Base-by-base conservation (phyloP, 441 rosid genomes). In the Adansonia rubrostipa region DNA sequence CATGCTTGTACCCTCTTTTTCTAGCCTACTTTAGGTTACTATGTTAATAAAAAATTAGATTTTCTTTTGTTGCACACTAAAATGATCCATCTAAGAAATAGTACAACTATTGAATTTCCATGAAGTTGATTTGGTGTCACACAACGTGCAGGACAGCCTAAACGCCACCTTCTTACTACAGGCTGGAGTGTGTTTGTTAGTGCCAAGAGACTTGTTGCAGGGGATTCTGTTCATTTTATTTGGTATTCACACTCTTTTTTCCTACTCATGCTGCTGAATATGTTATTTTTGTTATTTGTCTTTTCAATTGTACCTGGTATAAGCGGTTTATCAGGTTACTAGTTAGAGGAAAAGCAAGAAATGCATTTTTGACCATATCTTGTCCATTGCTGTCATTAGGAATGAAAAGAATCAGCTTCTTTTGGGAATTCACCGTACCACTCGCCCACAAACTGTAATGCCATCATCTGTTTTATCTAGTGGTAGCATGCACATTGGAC, bases 111-210 rank as follows among this genome's bases (percentile, higher is more conserved):
- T 60, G 56, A 3, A 62, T 76, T 66, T 54, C 58, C 44, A 8
- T 62, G 14, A 66, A 20, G 56, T 22, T 75, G 78, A 62, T 40
- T 7, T 75, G 15, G 22, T 65, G 45, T 14, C 11, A 9, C 40
- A 40, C 57, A 22, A 60, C 72, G 75, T 81, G 74, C 97, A 92
- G 97, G 97, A 19, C 97, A 92, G 86, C 95, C 97, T 71, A 92
- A 92, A 80, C 84, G 97, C 76, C 97, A 92, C 84, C 90, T 92
- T 69, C 91, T 92, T 74, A 92, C 97, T 40, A 92, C 97, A 58
- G 97, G 94, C 54, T 89, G 97, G 94, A 92, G 95, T 83, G 93
- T 92, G 78, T 92, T 92, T 85, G 97, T 92, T 74, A 92, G 94
- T 82, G 93, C 95, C 33, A 92, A 92, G 79, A 85, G 91, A 83